A percentile compares a stretch with the other conserved stretches of the same genome.
phyloP scores from a whole-genome alignment of 2,329 filamentous ascomycete species.

The Cytospora chrysosperma region DNA sequence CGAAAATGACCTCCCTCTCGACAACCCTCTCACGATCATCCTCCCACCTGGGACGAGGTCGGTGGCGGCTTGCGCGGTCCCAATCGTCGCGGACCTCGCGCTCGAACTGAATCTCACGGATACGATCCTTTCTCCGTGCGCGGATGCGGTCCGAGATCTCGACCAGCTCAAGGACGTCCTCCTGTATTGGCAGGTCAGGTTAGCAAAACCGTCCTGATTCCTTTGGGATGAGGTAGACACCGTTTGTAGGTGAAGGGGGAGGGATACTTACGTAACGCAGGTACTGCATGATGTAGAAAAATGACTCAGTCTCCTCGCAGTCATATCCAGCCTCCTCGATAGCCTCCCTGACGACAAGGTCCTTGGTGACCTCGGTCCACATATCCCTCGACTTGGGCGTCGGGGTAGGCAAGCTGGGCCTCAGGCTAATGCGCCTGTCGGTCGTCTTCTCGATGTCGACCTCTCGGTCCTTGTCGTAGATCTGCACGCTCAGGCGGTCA shows the following conservation, averaged over 20 bases:
- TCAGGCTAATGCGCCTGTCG: constrained; percentile 47
- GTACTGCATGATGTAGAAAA: constrained; percentile 92
- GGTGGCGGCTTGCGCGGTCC: constrained; percentile 38
- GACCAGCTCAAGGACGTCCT: constrained; percentile 82
- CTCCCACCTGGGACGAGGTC: constrained; percentile 34
- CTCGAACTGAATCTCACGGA: constrained; percentile 58
- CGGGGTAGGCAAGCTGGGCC: constrained; percentile 35
- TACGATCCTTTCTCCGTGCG: constrained; percentile 53
- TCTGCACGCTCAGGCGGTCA: constrained; percentile 45
- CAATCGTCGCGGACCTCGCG: constrained; percentile 54
- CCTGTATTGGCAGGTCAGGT: constrained; percentile 49
- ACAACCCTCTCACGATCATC: constrained; percentile 61
- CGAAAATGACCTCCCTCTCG: constrained; percentile 63
- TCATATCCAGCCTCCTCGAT: constrained; percentile 82
- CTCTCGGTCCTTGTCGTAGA: constrained; percentile 44
- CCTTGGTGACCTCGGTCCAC: constrained; percentile 98
- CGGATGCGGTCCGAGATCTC: constrained; percentile 82
- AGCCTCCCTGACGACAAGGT: constrained; percentile 82
- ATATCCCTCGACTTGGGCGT: constrained; percentile 58
- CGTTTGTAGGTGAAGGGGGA: neutral
- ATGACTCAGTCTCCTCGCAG: constrained; percentile 84
- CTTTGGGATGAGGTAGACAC: neutral
- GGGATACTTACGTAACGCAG: constrained; percentile 72
- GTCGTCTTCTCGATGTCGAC: constrained; percentile 56
- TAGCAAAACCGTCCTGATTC: constrained; percentile 29